A percentile compares a stretch with the other conserved stretches of the same genome.
Evolutionary conservation across 2,329 filamentous ascomycete genomes (phyloP).

Genomic region (Graphiopsis chlorocephala): DNA sequence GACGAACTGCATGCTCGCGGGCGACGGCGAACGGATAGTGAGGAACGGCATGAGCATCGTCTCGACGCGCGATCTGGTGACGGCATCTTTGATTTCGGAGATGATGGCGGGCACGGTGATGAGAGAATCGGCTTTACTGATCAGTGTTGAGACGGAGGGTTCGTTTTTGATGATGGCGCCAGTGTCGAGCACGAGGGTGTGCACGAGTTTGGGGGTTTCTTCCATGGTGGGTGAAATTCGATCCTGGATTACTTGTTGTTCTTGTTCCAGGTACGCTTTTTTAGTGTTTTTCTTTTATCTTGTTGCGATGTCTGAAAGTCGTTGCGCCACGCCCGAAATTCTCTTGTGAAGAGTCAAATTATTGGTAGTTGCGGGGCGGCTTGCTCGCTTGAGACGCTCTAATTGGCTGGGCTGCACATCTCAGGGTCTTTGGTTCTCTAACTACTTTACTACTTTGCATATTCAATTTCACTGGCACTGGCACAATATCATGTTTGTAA

Average conservation of each 20-base stretch:
- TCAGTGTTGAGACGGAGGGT: slow-evolving; percentile 76
- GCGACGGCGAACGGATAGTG: slow-evolving; percentile 68
- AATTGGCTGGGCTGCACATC: background rate
- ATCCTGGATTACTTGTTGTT: background rate
- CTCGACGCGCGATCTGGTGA: slow-evolving; percentile 76
- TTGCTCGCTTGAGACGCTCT: background rate
- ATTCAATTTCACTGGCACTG: background rate
- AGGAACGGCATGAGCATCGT: slow-evolving; percentile 84
- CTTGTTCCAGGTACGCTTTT: background rate
- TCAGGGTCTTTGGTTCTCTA: background rate
- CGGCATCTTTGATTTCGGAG: slow-evolving; percentile 80
- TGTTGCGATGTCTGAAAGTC: background rate
- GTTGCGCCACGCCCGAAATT: slow-evolving; percentile 10
- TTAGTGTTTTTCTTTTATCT: background rate
- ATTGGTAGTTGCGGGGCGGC: background rate
- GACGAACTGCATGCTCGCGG: slow-evolving; percentile 75
- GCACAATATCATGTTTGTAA: background rate
- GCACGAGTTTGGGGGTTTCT: slow-evolving; percentile 62
- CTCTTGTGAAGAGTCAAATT: slow-evolving; percentile 5
- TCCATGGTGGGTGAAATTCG: background rate
- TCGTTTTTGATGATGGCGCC: slow-evolving; percentile 94
- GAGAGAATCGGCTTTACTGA: slow-evolving; percentile 71
- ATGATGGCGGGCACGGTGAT: slow-evolving; percentile 84
- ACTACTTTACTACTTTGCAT: background rate
- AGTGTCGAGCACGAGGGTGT: slow-evolving; percentile 84